A percentile compares a stretch with the other conserved stretches of the same genome.
Conservation (phyloP, 768 basidiomycete species). For the Suillus variegatus region DNA sequence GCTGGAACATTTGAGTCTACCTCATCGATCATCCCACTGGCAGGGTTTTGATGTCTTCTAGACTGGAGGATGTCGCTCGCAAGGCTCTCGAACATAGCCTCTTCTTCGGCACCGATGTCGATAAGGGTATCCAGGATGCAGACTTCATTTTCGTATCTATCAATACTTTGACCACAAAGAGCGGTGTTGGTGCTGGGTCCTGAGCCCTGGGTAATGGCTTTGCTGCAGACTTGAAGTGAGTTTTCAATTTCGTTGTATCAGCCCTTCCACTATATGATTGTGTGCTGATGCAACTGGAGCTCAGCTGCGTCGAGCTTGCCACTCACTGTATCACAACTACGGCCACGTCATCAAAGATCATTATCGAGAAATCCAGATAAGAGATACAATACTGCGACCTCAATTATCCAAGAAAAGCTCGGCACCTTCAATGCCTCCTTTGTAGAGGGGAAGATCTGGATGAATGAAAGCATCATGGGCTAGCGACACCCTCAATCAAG, state of each 20-base stretch:
- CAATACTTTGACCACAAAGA: constrained; percentile 99
- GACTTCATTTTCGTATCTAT: constrained; percentile 98
- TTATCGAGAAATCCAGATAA: too few relatives aligned
- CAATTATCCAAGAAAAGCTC: constrained; percentile 34
- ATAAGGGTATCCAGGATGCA: constrained; percentile 89
- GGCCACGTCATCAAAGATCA: too few relatives aligned
- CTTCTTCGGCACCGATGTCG: constrained; percentile 95
- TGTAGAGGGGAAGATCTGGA: too few relatives aligned
- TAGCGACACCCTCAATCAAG: constrained; percentile 47
- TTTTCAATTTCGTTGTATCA: constrained; percentile 16
- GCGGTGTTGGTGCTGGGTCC: constrained; percentile 95
- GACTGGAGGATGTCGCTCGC: constrained; percentile 84
- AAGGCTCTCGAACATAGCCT: constrained; percentile 89
- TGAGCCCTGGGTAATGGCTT: too few relatives aligned
- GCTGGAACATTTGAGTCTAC: too few relatives aligned
- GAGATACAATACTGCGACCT: constrained; percentile 82
- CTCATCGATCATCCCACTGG: too few relatives aligned
- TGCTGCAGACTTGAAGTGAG: constrained; percentile 97
- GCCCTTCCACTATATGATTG: constrained; percentile 6
- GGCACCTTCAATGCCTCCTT: too few relatives aligned
- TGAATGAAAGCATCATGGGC: constrained; percentile 71
- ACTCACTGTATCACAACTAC: constrained; percentile 98
- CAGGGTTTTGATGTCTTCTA: too few relatives aligned
- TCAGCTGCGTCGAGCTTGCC: constrained; percentile 94
- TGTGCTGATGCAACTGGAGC: neutral